phyloP scores from a whole-genome alignment of 257 asterid species.

The Lycium ferocissimum region DNA sequence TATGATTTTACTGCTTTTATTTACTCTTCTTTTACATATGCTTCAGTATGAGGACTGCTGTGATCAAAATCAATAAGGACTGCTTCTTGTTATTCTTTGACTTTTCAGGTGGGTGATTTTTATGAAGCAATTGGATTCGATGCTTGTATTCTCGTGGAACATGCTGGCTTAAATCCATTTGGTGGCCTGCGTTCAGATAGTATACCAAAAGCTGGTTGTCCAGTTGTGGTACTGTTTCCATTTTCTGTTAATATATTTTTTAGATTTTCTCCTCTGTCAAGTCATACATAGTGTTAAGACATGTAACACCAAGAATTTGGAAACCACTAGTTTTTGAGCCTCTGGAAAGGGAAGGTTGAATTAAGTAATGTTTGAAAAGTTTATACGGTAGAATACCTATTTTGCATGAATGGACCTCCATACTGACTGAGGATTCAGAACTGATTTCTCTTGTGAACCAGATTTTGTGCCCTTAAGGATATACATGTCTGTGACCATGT shows the following conservation, averaged over 20 bases:
- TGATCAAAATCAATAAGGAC: constrained; percentile 14
- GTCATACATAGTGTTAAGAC: background rate
- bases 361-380: background rate
- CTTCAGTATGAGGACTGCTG: constrained; percentile 5
- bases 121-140: constrained; percentile 95
- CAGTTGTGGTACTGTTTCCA: constrained; percentile 73
- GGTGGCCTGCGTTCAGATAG: constrained; percentile 94
- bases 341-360: background rate
- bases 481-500: background rate
- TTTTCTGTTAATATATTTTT: constrained; percentile 19
- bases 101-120: constrained; percentile 88
- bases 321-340: background rate
- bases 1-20: constrained; percentile 44
- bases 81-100: constrained; percentile 30
- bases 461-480: constrained; percentile 10
- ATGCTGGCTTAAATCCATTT: constrained; percentile 98
- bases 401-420: constrained; percentile 23
- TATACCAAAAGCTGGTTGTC: constrained; percentile 98
- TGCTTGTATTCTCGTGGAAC: constrained; percentile 97
- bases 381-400: background rate
- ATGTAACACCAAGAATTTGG: background rate
- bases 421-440: constrained; percentile 13
- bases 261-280: background rate
- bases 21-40: constrained; percentile 29
- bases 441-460: background rate